Conservation (phyloP, 441 rosid genomes). For the Pelargonium citronellum region DNA sequence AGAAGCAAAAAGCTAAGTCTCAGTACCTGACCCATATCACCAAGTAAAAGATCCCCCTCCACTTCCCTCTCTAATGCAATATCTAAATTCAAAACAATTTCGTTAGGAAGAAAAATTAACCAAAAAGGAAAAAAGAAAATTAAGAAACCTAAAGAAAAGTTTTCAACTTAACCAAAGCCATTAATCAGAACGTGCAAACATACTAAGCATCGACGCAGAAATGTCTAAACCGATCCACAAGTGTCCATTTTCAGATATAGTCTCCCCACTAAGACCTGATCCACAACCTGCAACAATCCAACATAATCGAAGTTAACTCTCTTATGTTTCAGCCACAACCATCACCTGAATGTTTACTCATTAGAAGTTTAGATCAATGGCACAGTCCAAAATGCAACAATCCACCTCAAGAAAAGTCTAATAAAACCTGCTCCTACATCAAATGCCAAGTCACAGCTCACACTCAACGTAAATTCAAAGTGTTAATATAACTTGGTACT, state of each 20-base stretch:
- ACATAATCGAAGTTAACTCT: neutral
- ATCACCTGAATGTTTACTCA: no score
- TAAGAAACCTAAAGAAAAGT: neutral
- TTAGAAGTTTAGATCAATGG: neutral
- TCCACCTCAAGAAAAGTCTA: neutral
- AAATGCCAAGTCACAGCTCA: neutral
- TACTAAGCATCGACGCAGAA: slow-evolving; percentile 79
- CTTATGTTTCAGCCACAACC: no score
- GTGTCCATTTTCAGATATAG: slow-evolving; percentile 71
- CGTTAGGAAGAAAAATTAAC: neutral
- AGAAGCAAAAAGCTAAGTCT: no score
- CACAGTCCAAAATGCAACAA: neutral
- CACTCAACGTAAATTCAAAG: neutral
- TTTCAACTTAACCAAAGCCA: neutral
- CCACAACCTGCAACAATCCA: slow-evolving; percentile 58
- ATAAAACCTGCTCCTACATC: neutral
- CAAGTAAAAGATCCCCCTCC: slow-evolving; percentile 84
- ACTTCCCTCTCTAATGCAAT: slow-evolving; percentile 79
- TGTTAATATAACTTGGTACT: neutral
- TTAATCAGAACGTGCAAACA: slow-evolving; percentile 10
- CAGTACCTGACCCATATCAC: slow-evolving; percentile 91
- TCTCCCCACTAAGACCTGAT: slow-evolving; percentile 86
- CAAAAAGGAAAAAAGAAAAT: neutral
- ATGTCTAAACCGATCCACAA: slow-evolving; percentile 88
- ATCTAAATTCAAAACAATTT: slow-evolving; percentile 31